phyloP scores from a whole-genome alignment of 2,329 filamentous ascomycete genomes.

The Rutstroemia sydowiana region DNA sequence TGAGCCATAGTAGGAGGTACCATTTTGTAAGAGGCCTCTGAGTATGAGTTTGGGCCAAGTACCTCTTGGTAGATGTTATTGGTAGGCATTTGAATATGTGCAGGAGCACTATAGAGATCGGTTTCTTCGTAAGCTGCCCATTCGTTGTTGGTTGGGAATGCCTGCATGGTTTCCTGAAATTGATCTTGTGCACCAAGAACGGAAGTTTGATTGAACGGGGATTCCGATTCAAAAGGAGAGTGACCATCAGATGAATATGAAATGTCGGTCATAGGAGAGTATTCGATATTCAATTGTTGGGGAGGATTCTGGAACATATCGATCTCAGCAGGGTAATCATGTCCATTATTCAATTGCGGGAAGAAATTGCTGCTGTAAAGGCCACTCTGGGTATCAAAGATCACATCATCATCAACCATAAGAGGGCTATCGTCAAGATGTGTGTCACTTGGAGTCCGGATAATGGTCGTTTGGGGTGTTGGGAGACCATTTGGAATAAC shows the following conservation, averaged over 20 bases:
- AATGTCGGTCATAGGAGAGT: constrained; percentile 26
- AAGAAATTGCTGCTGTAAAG: constrained; percentile 18
- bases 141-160: constrained; percentile 38
- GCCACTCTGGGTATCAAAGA: constrained; percentile 12
- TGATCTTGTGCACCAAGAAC: constrained; percentile 38
- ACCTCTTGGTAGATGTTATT: constrained; percentile 35
- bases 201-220: constrained; percentile 14
- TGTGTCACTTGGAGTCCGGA: constrained; percentile 50
- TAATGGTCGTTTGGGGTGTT: constrained; percentile 49
- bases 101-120: constrained; percentile 53
- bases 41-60: constrained; percentile 20
- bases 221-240: constrained; percentile 34
- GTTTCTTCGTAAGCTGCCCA: constrained; percentile 52
- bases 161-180: constrained; percentile 50
- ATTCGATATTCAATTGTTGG: constrained; percentile 22
- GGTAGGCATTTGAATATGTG: constrained; percentile 46
- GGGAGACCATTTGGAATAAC: constrained; percentile 37
- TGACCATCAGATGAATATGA: constrained; percentile 20
- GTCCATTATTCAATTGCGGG: neutral
- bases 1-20: constrained; percentile 37
- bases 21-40: constrained; percentile 23
- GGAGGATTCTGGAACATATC: constrained; percentile 18
- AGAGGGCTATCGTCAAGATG: constrained; percentile 23
- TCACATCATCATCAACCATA: constrained; percentile 22
- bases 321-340: constrained; percentile 15